These are phyloP conservation scores for Paramyrothecium sp. DNA, from an alignment of 2,329 filamentous ascomycete genomes.

Conservation along the genomic window DNA sequence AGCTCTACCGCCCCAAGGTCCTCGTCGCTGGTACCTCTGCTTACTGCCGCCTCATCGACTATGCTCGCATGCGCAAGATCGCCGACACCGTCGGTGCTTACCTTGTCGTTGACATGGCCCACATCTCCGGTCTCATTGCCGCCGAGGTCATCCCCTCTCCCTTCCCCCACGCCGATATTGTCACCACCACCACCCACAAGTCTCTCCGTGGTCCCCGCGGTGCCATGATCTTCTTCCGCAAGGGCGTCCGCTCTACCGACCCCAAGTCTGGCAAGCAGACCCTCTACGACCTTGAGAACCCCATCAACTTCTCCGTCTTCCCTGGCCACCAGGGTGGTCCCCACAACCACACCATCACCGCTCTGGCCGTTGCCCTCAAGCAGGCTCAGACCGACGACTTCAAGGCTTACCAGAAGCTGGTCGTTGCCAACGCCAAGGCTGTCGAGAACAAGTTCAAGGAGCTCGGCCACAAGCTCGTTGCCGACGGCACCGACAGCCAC, in stretches of 20 bases:
- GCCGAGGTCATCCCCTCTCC: constrained; percentile 91
- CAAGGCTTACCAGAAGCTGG: constrained; percentile 89
- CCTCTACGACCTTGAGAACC: constrained; percentile 88
- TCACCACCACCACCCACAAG: constrained; percentile 99
- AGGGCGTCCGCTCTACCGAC: constrained; percentile 87
- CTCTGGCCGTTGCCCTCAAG: constrained; percentile 89
- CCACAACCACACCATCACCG: constrained; percentile 99
- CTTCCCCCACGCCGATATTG: constrained; percentile 89
- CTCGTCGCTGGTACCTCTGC: constrained; percentile 95
- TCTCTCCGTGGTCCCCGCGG: constrained; percentile 95
- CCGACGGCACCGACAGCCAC: constrained; percentile 95
- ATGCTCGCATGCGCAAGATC: constrained; percentile 92
- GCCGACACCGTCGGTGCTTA: constrained; percentile 92
- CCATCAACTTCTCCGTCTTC: constrained; percentile 99
- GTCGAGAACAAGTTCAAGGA: constrained; percentile 81
- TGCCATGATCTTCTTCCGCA: constrained; percentile 99
- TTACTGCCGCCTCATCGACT: constrained; percentile 98
- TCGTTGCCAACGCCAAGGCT: constrained; percentile 89
- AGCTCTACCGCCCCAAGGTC: constrained; percentile 92
- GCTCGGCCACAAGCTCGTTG: constrained; percentile 90
- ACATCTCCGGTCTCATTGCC: constrained; percentile 95
- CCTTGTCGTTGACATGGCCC: constrained; percentile 95
- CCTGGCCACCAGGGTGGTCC: constrained; percentile 97
- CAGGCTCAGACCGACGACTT: constrained; percentile 91
- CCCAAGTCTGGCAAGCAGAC: constrained; percentile 88